Percentiles rank a stretch among this genome's conserved stretches.
phyloP scores from a whole-genome alignment of 2,329 filamentous ascomycete species.

The Aspergillus sclerotialis region DNA sequence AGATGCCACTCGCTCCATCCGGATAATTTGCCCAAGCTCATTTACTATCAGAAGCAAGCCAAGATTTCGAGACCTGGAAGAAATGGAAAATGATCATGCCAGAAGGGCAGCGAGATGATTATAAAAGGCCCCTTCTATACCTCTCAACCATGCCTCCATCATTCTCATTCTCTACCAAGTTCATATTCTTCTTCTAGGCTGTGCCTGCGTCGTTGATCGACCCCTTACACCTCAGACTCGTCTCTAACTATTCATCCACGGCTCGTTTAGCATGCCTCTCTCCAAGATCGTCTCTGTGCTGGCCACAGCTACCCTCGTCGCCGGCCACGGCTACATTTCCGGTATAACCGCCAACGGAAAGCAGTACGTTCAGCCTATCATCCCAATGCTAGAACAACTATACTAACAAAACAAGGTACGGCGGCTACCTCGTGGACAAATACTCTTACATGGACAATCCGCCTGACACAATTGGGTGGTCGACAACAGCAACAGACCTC shows the following conservation, averaged over 20 bases:
- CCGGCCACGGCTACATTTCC: conserved; percentile 29
- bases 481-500: conserved; percentile 44
- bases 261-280: conserved; percentile 14
- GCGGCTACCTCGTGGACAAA: conserved; percentile 33
- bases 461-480: conserved; percentile 49
- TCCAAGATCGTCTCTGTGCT: conserved; percentile 21
- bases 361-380: conserved; percentile 13
- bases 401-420: conserved; percentile 11
- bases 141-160: background rate
- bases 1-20: too few relatives aligned
- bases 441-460: conserved; percentile 29
- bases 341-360: conserved; percentile 22
- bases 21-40: too few relatives aligned
- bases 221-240: conserved; percentile 7
- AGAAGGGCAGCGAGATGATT: background rate
- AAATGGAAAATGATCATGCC: too few relatives aligned
- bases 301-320: conserved; percentile 22
- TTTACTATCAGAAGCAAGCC: too few relatives aligned
- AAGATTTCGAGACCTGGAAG: too few relatives aligned
- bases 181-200: conserved; percentile 9
- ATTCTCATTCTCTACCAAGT: conserved; percentile 1
- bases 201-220: conserved; percentile 7
- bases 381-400: background rate
- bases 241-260: conserved; percentile 1
- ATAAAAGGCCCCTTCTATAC: background rate